Base-by-base conservation (phyloP, 129 eudicot genomes). In the Tagetes erecta region DNA sequence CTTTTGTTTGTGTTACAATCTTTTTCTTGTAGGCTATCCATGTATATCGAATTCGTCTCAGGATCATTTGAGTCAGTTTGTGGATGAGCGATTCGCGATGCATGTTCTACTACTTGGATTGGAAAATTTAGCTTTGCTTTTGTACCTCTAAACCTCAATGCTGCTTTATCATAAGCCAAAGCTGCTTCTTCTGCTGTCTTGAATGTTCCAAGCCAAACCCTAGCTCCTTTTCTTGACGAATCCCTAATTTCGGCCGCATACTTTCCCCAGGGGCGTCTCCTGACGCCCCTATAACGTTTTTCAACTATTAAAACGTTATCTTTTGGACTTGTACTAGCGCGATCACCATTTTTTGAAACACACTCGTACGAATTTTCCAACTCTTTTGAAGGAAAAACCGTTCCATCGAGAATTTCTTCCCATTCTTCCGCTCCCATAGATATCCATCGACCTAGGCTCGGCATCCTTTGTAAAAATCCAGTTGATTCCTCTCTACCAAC, bases 171-270 rank as follows among this genome's bases (percentile, higher is more conserved):
- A 78, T 92, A 92, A 52, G 97, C 97, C 80, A 87, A 69, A 1
- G 97, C 97, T 0, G 96, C 97, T 78, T 92, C 97, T 76, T 89
- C 87, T 4, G 96, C 88, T 4, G 96, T 89, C 46, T 76, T 80
- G 71, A 83, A 92, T 7, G 97, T 92, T 56, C 97, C 97, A 2
- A 92, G 87, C 97, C 97, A 92, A 72, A 89, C 64, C 36, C 97
- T 42, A 0, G 85, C 81, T 35, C 96, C 96, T 79, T 89, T 92
- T 10, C 83, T 76, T 10, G 89, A 70, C 0, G 97, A 87, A 64
- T 92, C 94, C 74, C 96, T 83, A 8, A 92, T 92, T 78, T 92
- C 97, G n/a, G 96, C 96, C 11, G 96, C 97, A 68, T 83, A 92
- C 47, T 89, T 92, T 3, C 97, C 97, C 97, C 97, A 92, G 0